phyloP scores from a whole-genome alignment of 306 rosid genomes.

The Coriaria nepalensis region DNA sequence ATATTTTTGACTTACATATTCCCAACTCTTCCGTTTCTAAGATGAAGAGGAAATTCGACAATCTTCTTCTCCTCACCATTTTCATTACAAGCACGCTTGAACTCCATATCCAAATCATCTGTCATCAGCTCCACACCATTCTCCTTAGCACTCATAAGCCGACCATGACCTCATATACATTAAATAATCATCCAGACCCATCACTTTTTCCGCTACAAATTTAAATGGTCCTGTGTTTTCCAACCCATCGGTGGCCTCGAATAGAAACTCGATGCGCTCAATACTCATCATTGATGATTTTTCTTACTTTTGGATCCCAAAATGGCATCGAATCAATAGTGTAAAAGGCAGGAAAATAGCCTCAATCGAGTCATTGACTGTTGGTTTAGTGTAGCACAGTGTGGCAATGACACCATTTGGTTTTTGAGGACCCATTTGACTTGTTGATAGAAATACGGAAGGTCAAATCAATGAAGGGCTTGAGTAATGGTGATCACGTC shows the following conservation, averaged over 20 bases:
- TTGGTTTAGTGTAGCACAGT: conserved; percentile 54
- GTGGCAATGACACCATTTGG: conserved; percentile 67
- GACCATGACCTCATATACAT: conserved; percentile 53
- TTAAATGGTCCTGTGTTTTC: conserved; percentile 54
- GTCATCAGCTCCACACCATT: conserved; percentile 57
- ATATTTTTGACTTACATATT: background rate
- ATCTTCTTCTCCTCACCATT: conserved; percentile 20
- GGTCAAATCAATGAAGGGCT: conserved; percentile 70
- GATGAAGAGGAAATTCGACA: conserved; percentile 42
- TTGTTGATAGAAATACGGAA: conserved; percentile 42
- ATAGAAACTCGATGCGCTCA: conserved; percentile 53
- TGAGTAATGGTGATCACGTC: conserved; percentile 69
- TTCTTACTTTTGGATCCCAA: conserved; percentile 36
- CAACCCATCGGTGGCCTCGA: conserved; percentile 41
- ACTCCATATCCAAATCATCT: conserved; percentile 26
- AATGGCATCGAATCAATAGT: conserved; percentile 13
- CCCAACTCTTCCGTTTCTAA: conserved; percentile 59
- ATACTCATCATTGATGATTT: conserved; percentile 35
- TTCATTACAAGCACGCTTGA: conserved; percentile 49
- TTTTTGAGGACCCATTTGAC: conserved; percentile 42
- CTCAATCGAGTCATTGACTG: conserved; percentile 28
- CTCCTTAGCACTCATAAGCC: conserved; percentile 53
- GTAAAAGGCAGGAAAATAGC: conserved; percentile 14
- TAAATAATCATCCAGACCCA: conserved; percentile 39
- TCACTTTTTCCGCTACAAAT: conserved; percentile 34